Evolutionary conservation across 257 asterid genomes (phyloP).

Genomic region (Mentha longifolia): DNA sequence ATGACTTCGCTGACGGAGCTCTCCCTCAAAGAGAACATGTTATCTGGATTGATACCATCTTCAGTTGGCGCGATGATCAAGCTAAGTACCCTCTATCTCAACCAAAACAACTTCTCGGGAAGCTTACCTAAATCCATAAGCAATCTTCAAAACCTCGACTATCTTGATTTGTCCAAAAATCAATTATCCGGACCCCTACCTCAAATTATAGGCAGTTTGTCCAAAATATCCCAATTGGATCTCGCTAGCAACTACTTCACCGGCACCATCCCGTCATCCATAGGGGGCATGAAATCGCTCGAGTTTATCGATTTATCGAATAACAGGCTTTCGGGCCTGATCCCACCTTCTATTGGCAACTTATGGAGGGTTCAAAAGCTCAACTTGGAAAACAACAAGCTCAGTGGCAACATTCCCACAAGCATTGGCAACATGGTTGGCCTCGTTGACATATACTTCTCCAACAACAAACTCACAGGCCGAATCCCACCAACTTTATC

Average conservation of each 20-base stretch:
- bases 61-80: slow-evolving; percentile 47
- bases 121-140: slow-evolving; percentile 54
- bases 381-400: slow-evolving; percentile 53
- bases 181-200: slow-evolving; percentile 57
- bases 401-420: slow-evolving; percentile 61
- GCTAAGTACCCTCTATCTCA: slow-evolving; percentile 47
- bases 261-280: slow-evolving; percentile 62
- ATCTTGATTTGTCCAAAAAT: slow-evolving; percentile 53
- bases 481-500: slow-evolving; percentile 60
- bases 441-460: slow-evolving; percentile 48
- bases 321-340: slow-evolving; percentile 55
- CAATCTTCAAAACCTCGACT: slow-evolving; percentile 39
- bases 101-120: slow-evolving; percentile 49
- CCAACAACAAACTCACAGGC: slow-evolving; percentile 60
- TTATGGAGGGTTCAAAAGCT: slow-evolving; percentile 45
- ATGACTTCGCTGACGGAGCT: slow-evolving; percentile 43
- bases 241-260: slow-evolving; percentile 48
- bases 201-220: slow-evolving; percentile 44
- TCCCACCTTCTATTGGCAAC: slow-evolving; percentile 59
- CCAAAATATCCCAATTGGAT: slow-evolving; percentile 35
- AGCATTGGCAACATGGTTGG: slow-evolving; percentile 51
- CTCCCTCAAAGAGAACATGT: slow-evolving; percentile 45
- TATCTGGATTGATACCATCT: slow-evolving; percentile 58
- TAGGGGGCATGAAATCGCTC: slow-evolving; percentile 49
- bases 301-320: slow-evolving; percentile 42